Base-by-base conservation (phyloP, 192 early-diverging fungal genomes). In the Dispira parvispora region DNA sequence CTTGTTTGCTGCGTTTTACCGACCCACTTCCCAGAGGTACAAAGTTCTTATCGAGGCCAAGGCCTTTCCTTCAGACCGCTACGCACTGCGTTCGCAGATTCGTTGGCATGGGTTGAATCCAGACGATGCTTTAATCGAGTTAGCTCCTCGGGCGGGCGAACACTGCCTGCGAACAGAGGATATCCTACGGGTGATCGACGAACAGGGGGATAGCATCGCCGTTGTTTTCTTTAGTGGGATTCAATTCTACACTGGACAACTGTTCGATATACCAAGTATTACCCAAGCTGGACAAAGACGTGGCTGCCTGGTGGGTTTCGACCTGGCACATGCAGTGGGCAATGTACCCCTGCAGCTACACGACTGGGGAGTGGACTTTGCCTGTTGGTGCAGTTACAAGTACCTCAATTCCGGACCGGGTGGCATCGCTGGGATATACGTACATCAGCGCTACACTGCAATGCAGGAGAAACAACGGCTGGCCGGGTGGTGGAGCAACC, bases 361-460 rank as follows among this genome's bases (percentile, higher is more conserved):
- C 71, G 90, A 92, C 68, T 99, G 96, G 96, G 75, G 83, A 43
- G 91, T 93, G 12, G 96, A 99, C 68, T 96, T 96, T 84, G 96
- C 94, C 12, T 86, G 84, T 68, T 97, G 94, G 94, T 98, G 93
- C 78, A 87, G 93, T 6, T 98, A 98, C 83, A 99, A 99, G 71
- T 99, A 99, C 71, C 73, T 99, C 50, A 99, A 99, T 68, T 82
- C 91, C n/a, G 94, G 96, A 3, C 90, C 96, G 0, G 96, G 96
- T 45, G 88, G 88, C 45, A 94, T 99, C 63, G 90, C 82, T 16
- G 90, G 90, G 2, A 80, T 88, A 10, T 99, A 93, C 72, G 82
- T 99, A 9, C 91, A 99, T 62, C 81, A 88, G 67, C 83, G 82
- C 63, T 81, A 94, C 64, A 80, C 47, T 50, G 2, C 18, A 8